Percentiles rank a stretch among this genome's conserved stretches.
Evolutionary conservation across 768 basidiomycete species (phyloP).

Genomic region (Auricularia heimuer): DNA sequence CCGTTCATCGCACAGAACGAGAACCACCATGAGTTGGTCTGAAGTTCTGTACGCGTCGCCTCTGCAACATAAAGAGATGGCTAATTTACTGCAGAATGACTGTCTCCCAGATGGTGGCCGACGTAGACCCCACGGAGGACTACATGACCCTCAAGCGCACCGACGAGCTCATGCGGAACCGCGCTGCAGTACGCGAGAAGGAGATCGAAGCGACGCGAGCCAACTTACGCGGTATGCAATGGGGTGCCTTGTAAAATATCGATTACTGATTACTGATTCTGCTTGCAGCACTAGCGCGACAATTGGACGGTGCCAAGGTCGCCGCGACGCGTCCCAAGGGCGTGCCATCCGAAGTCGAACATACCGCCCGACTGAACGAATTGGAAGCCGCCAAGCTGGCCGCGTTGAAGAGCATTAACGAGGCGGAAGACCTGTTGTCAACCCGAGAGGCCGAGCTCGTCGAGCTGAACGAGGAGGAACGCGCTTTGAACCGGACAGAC

Average conservation of each 20-base stretch:
- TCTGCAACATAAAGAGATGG: neutral
- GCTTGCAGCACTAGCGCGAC: constrained; percentile 46
- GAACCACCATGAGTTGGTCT: neutral
- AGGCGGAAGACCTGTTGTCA: constrained; percentile 53
- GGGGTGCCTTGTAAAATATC: neutral
- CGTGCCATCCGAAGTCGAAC: neutral
- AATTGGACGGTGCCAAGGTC: constrained; percentile 62
- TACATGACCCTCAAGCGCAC: constrained; percentile 14
- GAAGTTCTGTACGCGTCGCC: neutral
- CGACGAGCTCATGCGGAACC: neutral
- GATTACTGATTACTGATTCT: neutral
- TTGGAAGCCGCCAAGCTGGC: constrained; percentile 27
- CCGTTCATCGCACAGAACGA: neutral
- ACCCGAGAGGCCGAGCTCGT: constrained; percentile 64
- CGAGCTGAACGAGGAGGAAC: constrained; percentile 53
- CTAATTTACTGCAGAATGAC: neutral
- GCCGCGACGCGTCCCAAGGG: constrained; percentile 33
- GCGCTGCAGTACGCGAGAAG: neutral
- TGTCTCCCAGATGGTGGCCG: neutral
- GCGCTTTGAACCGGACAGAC: constrained; percentile 54
- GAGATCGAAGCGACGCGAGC: neutral
- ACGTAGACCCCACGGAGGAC: neutral
- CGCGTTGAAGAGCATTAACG: constrained; percentile 65
- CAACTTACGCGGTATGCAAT: neutral
- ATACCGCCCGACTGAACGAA: neutral